Evolutionary conservation across 2,329 filamentous ascomycete species (phyloP).

Genomic region (Venturiaceae sp.): DNA sequence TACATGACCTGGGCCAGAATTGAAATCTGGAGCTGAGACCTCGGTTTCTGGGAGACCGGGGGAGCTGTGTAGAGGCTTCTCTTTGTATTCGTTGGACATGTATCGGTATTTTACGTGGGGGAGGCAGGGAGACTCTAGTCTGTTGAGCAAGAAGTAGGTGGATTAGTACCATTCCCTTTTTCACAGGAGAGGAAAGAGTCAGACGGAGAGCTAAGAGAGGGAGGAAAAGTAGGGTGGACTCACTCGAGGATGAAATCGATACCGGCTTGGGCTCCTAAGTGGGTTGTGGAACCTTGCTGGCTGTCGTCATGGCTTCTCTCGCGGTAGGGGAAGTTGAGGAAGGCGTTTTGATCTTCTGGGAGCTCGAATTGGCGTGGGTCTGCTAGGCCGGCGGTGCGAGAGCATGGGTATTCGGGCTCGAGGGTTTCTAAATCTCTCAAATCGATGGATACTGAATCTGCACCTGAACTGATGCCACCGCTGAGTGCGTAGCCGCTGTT

Average conservation of each 20-base stretch:
- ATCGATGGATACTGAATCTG: neutral
- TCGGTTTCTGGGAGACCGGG: neutral
- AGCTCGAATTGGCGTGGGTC: neutral
- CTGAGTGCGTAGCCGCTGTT: neutral
- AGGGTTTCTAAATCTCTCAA: neutral
- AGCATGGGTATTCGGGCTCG: neutral
- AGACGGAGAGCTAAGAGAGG: too few relatives aligned
- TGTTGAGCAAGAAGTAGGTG: neutral
- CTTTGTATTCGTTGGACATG: neutral
- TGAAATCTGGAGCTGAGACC: neutral
- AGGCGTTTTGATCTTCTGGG: neutral
- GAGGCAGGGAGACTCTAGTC: slow-evolving; percentile 1
- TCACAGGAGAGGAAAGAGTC: neutral
- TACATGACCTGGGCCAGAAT: neutral
- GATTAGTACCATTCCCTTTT: neutral
- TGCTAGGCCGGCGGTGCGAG: neutral
- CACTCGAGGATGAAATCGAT: slow-evolving; percentile 6
- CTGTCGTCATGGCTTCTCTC: neutral
- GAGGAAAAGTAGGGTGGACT: neutral
- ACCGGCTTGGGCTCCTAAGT: neutral
- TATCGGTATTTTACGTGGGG: neutral
- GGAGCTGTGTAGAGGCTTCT: neutral
- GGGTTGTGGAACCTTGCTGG: neutral
- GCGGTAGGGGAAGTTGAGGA: neutral
- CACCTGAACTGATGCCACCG: neutral